A percentile compares a stretch with the other conserved stretches of the same genome.
These are phyloP conservation scores for Trametes punicea DNA, from an alignment of 768 basidiomycete genomes.

Conservation along the genomic window DNA sequence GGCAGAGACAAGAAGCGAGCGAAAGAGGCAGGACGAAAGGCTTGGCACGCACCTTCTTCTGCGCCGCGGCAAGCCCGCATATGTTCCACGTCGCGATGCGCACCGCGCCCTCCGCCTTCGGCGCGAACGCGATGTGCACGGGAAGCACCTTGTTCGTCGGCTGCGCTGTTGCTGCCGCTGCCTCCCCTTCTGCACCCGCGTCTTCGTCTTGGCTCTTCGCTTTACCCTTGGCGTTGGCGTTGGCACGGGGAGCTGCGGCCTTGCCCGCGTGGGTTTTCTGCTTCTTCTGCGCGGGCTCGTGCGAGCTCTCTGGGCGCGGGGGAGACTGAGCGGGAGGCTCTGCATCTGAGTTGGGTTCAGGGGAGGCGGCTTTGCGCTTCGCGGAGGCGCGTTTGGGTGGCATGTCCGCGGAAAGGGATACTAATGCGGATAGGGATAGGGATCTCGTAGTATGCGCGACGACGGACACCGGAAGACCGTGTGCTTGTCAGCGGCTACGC, in stretches of 20 bases:
- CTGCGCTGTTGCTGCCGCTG: conserved; percentile 33
- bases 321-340: conserved; percentile 8
- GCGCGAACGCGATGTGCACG: conserved; percentile 54
- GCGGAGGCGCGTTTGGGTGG: conserved; percentile 18
- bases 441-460: not conserved
- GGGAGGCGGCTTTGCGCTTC: conserved; percentile 17
- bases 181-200: not conserved
- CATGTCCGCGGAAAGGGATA: too few species aligned
- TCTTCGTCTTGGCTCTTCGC: not conserved
- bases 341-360: not conserved
- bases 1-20: not conserved
- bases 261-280: conserved; percentile 8
- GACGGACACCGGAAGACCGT: not conserved
- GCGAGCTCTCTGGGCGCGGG: not conserved
- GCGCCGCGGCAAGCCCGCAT: conserved; percentile 68
- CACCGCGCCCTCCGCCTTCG: conserved; percentile 42
- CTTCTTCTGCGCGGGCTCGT: conserved; percentile 3
- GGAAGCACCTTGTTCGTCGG: conserved; percentile 76
- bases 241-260: not conserved
- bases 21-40: not conserved
- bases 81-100: conserved; percentile 78
- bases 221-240: not conserved
- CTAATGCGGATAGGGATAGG: too few species aligned
- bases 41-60: conserved; percentile 61
- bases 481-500: not conserved